Conservation (phyloP, 768 basidiomycete species). For the Tricholoma saponaceum region DNA sequence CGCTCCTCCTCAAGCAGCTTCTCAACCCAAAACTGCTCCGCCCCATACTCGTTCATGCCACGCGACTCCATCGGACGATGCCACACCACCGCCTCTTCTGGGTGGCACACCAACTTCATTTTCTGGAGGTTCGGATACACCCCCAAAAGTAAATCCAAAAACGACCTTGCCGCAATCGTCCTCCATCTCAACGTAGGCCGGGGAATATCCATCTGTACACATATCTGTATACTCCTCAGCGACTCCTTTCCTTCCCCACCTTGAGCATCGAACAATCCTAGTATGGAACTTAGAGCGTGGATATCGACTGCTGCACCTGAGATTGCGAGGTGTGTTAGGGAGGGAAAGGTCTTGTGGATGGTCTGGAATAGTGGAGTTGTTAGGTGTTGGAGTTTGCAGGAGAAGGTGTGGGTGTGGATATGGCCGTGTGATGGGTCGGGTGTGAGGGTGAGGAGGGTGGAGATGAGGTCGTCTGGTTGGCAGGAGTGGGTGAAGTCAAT, state of each 20-base stretch:
- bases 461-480: conserved; percentile 8
- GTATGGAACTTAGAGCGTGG: conserved; percentile 9
- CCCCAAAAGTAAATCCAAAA: conserved; percentile 7
- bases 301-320: conserved; percentile 14
- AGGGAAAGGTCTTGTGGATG: conserved; percentile 13
- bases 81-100: conserved; percentile 14
- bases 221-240: conserved; percentile 11
- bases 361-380: conserved; percentile 9
- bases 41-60: conserved; percentile 1
- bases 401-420: neutral
- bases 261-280: conserved; percentile 3
- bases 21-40: conserved; percentile 11
- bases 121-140: conserved; percentile 12
- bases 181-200: conserved; percentile 13
- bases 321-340: conserved; percentile 14
- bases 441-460: conserved; percentile 3
- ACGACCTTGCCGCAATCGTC: conserved; percentile 9
- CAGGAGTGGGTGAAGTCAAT: conserved; percentile 12
- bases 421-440: neutral
- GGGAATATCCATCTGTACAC: conserved; percentile 9
- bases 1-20: conserved; percentile 12
- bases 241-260: neutral
- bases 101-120: conserved; percentile 14
- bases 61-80: conserved; percentile 1
- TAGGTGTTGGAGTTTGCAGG: conserved; percentile 10